These are phyloP conservation scores for Citrus glauca DNA, from an alignment of 345 rosid species.

Conservation along the genomic window DNA sequence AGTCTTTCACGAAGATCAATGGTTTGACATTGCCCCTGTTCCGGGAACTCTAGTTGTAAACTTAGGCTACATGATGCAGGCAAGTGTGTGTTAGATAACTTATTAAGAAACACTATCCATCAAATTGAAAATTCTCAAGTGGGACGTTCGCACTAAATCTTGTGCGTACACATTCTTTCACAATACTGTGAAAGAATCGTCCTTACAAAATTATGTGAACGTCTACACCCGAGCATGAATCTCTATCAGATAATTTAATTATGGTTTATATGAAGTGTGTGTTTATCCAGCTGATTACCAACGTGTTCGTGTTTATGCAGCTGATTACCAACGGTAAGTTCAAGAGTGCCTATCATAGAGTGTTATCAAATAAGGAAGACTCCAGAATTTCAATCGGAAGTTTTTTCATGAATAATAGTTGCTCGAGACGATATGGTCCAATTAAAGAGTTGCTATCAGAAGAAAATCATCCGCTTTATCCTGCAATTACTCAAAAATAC, in stretches of 20 bases:
- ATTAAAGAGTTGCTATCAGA: background rate
- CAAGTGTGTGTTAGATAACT: background rate
- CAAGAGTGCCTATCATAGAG: background rate
- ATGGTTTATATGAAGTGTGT: too few species aligned
- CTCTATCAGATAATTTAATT: too few species aligned
- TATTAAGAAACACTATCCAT: too few species aligned
- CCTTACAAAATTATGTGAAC: too few species aligned
- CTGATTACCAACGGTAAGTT: background rate
- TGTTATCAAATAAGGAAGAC: background rate
- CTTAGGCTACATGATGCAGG: constrained; percentile 34
- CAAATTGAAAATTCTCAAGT: too few species aligned
- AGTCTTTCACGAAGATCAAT: constrained; percentile 22
- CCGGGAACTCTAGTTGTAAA: constrained; percentile 24
- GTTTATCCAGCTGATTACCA: too few species aligned
- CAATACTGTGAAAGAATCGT: too few species aligned
- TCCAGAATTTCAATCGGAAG: background rate
- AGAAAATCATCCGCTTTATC: background rate
- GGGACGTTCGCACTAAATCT: too few species aligned
- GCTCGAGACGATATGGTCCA: background rate
- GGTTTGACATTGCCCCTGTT: constrained; percentile 27
- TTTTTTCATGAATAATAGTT: background rate
- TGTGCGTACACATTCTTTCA: too few species aligned
- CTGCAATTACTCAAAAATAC: background rate
- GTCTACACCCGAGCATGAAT: too few species aligned
- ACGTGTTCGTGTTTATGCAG: background rate